These are phyloP conservation scores for Lichtheimia ornata DNA, from an alignment of 371 early-diverging fungal species.

Conservation along the genomic window DNA sequence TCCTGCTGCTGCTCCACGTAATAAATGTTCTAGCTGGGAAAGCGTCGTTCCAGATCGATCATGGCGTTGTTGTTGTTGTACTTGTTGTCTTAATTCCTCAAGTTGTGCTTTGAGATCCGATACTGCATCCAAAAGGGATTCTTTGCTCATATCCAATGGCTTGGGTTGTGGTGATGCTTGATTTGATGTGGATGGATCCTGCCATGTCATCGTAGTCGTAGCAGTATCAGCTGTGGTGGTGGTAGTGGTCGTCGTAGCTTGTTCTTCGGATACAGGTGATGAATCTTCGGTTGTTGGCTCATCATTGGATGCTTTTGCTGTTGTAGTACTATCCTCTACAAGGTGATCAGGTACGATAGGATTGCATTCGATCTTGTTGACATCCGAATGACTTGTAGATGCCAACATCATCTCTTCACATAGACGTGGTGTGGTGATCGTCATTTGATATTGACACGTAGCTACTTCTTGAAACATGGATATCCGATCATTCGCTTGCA, in stretches of 20 bases:
- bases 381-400: slow-evolving; percentile 41
- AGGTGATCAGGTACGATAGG: slow-evolving; percentile 61
- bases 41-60: slow-evolving; percentile 6
- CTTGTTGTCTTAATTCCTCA: background rate
- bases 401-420: slow-evolving; percentile 68
- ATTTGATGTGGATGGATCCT: background rate
- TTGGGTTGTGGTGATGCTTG: too few species aligned
- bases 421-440: slow-evolving; percentile 69
- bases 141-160: slow-evolving; percentile 1
- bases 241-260: background rate
- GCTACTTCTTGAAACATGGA: slow-evolving; percentile 59
- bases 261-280: slow-evolving; percentile 4
- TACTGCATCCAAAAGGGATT: background rate
- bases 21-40: background rate
- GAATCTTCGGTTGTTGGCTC: background rate
- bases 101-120: slow-evolving; percentile 5
- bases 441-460: slow-evolving; percentile 72
- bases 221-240: too few species aligned
- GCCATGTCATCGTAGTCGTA: background rate
- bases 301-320: too few species aligned
- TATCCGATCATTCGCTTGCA: slow-evolving; percentile 58
- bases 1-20: background rate
- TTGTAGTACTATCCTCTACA: background rate
- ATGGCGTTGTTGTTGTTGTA: background rate
- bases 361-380: slow-evolving; percentile 57